phyloP scores from a whole-genome alignment of 2,329 filamentous ascomycete species.

The Emericellopsis cladophorae region DNA sequence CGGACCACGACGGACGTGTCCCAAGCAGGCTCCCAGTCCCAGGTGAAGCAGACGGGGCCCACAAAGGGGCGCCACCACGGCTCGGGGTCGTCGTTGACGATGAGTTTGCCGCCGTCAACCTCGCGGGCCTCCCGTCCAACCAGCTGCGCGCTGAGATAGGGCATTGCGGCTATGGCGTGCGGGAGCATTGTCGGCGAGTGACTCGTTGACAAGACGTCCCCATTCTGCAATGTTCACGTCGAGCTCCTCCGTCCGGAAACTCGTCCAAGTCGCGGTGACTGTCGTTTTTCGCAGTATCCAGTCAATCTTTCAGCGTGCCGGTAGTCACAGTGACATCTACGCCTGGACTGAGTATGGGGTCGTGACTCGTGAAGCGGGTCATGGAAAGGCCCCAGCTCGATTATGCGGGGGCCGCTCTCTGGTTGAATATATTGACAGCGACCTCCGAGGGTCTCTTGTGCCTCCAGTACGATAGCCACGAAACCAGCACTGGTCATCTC shows the following conservation, averaged over 20 bases:
- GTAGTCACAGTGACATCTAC: too few relatives aligned
- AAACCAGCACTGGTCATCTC: too few relatives aligned
- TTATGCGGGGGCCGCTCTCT: conserved; percentile 2
- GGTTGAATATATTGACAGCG: conserved; percentile 2
- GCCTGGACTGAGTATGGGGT: too few relatives aligned
- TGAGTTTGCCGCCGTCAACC: conserved; percentile 15
- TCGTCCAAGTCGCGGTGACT: background rate
- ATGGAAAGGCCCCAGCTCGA: too few relatives aligned
- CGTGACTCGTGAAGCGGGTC: too few relatives aligned
- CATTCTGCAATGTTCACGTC: background rate
- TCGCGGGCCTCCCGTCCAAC: conserved; percentile 6
- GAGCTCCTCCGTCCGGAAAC: background rate
- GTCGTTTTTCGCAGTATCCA: background rate
- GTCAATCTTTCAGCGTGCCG: conserved; percentile 6
- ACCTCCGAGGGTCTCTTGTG: too few relatives aligned
- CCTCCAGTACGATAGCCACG: too few relatives aligned
- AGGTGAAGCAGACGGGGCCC: conserved; percentile 14
- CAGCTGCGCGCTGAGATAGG: background rate
- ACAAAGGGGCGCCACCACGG: conserved; percentile 32
- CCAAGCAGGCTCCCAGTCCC: conserved; percentile 6
- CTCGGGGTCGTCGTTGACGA: conserved; percentile 28
- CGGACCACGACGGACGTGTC: too few relatives aligned
- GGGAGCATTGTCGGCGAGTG: background rate
- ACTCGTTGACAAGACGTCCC: background rate
- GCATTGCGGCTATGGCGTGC: background rate